Evolutionary conservation across 2,329 filamentous ascomycete genomes (phyloP).

Genomic region (Gyromitra esculenta): DNA sequence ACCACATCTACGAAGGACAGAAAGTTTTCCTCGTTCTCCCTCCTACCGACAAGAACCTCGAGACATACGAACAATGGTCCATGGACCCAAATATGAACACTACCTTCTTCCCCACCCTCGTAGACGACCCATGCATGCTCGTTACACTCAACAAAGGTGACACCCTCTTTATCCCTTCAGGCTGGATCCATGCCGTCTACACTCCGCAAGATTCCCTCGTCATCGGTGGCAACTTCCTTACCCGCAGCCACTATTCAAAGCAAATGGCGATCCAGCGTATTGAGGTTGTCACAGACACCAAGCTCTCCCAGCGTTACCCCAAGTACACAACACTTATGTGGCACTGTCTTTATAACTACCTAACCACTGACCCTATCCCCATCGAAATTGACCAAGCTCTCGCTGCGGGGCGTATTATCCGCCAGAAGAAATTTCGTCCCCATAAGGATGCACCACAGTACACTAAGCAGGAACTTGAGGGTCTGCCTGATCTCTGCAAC

Average conservation of each 20-base stretch:
- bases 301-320: conserved; percentile 73
- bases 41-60: conserved; percentile 73
- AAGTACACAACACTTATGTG: conserved; percentile 76
- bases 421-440: conserved; percentile 36
- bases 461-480: conserved; percentile 56
- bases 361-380: conserved; percentile 72
- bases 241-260: conserved; percentile 72
- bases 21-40: conserved; percentile 79
- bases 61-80: conserved; percentile 77
- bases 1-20: conserved; percentile 74
- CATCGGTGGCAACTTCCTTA: conserved; percentile 76
- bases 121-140: conserved; percentile 69
- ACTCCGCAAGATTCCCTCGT: conserved; percentile 75
- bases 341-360: conserved; percentile 72
- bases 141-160: conserved; percentile 74
- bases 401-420: conserved; percentile 41
- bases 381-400: conserved; percentile 64
- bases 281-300: conserved; percentile 74
- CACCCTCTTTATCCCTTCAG: conserved; percentile 76
- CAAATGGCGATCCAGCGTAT: conserved; percentile 73
- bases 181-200: conserved; percentile 78
- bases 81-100: conserved; percentile 73
- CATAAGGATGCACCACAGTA: conserved; percentile 44
- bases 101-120: conserved; percentile 72
- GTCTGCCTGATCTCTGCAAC: conserved; percentile 55